Evolutionary conservation across 164 flowering plant genomes (phyloP), one percentile per base, ranked within the genome.

Genomic region (Nymphaea thermarum): DNA sequence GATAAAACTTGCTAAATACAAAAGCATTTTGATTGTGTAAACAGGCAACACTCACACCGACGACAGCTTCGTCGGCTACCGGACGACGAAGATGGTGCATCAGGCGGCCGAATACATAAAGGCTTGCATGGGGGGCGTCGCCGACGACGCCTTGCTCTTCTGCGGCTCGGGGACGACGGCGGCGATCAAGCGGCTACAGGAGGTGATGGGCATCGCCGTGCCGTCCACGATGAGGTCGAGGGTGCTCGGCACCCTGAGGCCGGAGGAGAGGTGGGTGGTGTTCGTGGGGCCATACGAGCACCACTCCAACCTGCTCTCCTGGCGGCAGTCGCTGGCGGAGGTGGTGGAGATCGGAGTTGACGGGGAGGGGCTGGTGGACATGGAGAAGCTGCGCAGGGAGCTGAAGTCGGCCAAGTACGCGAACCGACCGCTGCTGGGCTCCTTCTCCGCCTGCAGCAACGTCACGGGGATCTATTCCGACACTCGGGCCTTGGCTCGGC

Each of bases 361-460:
- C 69, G 71, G 70, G 0, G 66, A 82, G 10, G 97, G 92, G 0
- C 63, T 83, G 57, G 2, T 88, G 2, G 88, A 91, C 77, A 63
- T 86, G 69, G 82, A 85, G 42, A 76, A 66, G 62, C 77, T 91
- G 3, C 64, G 67, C 42, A 11, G 6, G 2, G 75, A 79, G 7
- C 83, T 91, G 4, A 71, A 76, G 36, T 44, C 63, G 3, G 78
- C 68, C 43, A 77, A 75, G 15, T n/a, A 66, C 53, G 61, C 76
- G n/a, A 78, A 79, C 18, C 67, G 88, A 11, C 93, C 91, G 2
- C 71, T 86, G 72, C 63, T 91, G n/a, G 95, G 88, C 2, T 89
- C 97, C 5, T 89, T 91, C 79, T 89, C 95, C 0, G 90, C 91
- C 62, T 91, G 95, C 65, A 89, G 95, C 66, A 89, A 91, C 62